Percentiles rank a stretch among this genome's conserved stretches.
phyloP scores from a whole-genome alignment of 352 stramenopile genomes.

The Phytopythium sindhum region DNA sequence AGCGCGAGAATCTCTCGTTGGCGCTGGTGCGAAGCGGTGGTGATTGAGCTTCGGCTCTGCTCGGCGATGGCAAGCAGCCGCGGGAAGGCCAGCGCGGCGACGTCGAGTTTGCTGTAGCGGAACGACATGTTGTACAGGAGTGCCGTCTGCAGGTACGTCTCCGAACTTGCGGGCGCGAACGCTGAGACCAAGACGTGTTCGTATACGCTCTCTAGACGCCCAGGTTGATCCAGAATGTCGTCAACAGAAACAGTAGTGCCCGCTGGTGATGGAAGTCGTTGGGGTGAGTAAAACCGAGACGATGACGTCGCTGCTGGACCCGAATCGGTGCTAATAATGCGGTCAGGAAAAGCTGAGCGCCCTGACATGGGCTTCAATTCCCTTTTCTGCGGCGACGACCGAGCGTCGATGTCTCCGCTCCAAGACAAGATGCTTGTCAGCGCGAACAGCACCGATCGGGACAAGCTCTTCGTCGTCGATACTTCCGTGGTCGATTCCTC shows the following conservation, averaged over 20 bases:
- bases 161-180: conserved; percentile 35
- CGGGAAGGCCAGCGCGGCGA: conserved; percentile 29
- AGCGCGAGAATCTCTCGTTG: conserved; percentile 27
- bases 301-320: background rate
- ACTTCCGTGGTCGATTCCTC: background rate
- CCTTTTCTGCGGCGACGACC: background rate
- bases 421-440: conserved; percentile 61
- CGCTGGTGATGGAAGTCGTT: background rate
- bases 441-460: conserved; percentile 60
- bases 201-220: conserved; percentile 43
- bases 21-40: background rate
- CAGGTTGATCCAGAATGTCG: conserved; percentile 44
- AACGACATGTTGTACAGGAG: conserved; percentile 79
- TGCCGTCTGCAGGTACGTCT: conserved; percentile 62
- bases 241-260: conserved; percentile 14
- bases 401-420: conserved; percentile 29
- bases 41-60: conserved; percentile 1
- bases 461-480: conserved; percentile 18
- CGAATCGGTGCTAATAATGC: background rate
- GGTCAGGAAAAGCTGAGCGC: background rate
- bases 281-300: background rate
- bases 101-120: conserved; percentile 50
- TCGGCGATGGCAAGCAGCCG: conserved; percentile 37
- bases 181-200: conserved; percentile 34
- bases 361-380: background rate